Conservation (phyloP, 805 yeast species). For the Starmera pachycereana region DNA sequence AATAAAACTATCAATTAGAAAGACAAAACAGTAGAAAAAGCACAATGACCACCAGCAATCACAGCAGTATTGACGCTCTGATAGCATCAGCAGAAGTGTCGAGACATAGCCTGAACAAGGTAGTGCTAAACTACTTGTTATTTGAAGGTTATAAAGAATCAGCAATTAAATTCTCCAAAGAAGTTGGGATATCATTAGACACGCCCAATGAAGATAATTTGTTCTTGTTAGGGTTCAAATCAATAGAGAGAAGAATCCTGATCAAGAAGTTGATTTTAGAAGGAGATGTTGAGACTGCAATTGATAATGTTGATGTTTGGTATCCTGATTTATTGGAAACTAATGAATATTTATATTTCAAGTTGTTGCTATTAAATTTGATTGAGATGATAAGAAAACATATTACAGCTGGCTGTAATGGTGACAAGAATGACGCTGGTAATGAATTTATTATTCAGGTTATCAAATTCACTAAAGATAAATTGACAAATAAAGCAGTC, state of each 20-base stretch:
- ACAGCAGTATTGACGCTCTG: too few relatives aligned
- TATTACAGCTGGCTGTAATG: constrained; percentile 14
- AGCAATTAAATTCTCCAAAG: constrained; percentile 30
- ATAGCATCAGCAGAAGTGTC: too few relatives aligned
- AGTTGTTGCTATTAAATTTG: constrained; percentile 58
- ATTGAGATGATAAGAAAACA: constrained; percentile 66
- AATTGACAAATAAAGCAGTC: constrained; percentile 51
- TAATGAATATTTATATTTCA: constrained; percentile 58
- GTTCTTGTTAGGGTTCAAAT: constrained; percentile 30
- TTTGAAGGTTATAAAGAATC: constrained; percentile 71
- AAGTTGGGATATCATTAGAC: constrained; percentile 20
- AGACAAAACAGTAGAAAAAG: too few relatives aligned
- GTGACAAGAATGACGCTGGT: constrained; percentile 10
- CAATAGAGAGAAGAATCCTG: constrained; percentile 41
- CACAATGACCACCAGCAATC: too few relatives aligned
- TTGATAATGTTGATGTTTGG: constrained; percentile 41
- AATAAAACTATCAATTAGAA: too few relatives aligned
- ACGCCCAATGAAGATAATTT: constrained; percentile 2
- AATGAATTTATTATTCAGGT: constrained; percentile 41
- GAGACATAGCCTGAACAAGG: constrained; percentile 11
- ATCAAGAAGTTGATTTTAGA: constrained; percentile 43
- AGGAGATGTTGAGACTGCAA: constrained; percentile 54
- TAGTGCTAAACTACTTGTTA: constrained; percentile 65
- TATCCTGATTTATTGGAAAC: constrained; percentile 60
- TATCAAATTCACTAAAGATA: constrained; percentile 49